A percentile compares a stretch with the other conserved stretches of the same genome.
Evolutionary conservation across 106 monocot genomes (phyloP).

Genomic region (Apostasia ramifera): DNA sequence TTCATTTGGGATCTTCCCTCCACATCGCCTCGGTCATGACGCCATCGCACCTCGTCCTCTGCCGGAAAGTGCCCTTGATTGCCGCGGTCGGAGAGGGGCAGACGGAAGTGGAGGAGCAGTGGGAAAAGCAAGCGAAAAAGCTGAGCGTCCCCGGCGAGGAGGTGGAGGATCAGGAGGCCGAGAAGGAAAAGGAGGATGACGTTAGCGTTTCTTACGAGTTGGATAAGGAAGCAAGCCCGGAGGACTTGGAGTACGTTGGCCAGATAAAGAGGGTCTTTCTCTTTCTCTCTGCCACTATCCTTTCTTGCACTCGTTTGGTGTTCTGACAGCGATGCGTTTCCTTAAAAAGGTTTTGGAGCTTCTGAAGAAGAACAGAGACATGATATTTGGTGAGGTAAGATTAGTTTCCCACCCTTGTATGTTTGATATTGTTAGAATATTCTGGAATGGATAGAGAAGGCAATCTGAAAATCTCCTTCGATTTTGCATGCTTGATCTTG

Average conservation of each 20-base stretch:
- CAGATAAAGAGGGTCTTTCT: constrained; percentile 45
- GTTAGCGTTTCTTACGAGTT: neutral
- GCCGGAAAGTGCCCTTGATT: too few relatives aligned
- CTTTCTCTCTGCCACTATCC: neutral
- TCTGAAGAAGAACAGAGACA: constrained; percentile 85
- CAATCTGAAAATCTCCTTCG: too few relatives aligned
- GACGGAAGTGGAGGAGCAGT: too few relatives aligned
- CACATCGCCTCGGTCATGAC: too few relatives aligned
- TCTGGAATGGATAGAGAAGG: too few relatives aligned
- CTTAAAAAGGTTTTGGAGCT: constrained; percentile 64
- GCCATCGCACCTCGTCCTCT: too few relatives aligned
- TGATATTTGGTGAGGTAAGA: constrained; percentile 78
- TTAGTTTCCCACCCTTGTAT: neutral
- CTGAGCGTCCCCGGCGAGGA: constrained; percentile 12
- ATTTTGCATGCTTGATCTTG: too few relatives aligned
- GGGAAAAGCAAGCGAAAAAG: constrained; percentile 16
- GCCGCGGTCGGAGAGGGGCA: too few relatives aligned
- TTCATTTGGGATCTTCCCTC: too few relatives aligned
- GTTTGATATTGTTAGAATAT: neutral
- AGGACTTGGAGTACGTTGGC: constrained; percentile 53
- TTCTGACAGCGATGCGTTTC: neutral
- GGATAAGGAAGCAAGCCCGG: constrained; percentile 35
- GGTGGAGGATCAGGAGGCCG: constrained; percentile 4
- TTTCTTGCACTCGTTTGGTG: neutral
- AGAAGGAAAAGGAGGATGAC: constrained; percentile 1